A percentile compares a stretch with the other conserved stretches of the same genome.
These are phyloP conservation scores for Haplosporangium gracile DNA, from an alignment of 192 early-diverging fungal species.

Conservation along the genomic window DNA sequence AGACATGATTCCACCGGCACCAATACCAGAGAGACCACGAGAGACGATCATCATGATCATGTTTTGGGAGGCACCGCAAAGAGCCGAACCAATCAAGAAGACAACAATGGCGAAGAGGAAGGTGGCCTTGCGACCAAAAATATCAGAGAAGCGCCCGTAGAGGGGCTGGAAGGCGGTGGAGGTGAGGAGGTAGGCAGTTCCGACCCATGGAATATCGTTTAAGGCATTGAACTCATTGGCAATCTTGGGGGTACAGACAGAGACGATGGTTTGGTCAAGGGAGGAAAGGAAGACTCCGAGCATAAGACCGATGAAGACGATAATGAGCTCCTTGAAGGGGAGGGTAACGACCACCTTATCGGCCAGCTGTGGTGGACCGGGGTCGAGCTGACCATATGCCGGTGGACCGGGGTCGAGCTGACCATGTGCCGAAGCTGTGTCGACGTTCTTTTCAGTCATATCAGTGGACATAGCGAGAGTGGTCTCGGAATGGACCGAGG, in stretches of 20 bases:
- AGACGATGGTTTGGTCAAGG: slow-evolving; percentile 84
- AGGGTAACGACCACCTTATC: slow-evolving; percentile 19
- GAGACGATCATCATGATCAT: slow-evolving; percentile 74
- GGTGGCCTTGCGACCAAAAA: slow-evolving; percentile 79
- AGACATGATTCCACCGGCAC: slow-evolving; percentile 72
- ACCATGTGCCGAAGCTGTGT: not conserved
- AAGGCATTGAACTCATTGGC: slow-evolving; percentile 72
- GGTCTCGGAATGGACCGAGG: slow-evolving; percentile 7
- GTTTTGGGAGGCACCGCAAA: slow-evolving; percentile 71
- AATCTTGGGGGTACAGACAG: slow-evolving; percentile 75
- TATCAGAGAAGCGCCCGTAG: slow-evolving; percentile 79
- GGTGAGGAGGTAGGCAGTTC: slow-evolving; percentile 75
- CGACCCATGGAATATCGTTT: slow-evolving; percentile 70
- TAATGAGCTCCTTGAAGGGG: slow-evolving; percentile 43
- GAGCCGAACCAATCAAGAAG: slow-evolving; percentile 75
- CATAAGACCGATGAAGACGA: slow-evolving; percentile 57
- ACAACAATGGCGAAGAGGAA: slow-evolving; percentile 73
- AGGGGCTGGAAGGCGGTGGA: slow-evolving; percentile 80
- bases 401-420: slow-evolving; percentile 29
- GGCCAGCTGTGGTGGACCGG: slow-evolving; percentile 11
- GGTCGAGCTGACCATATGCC: not conserved
- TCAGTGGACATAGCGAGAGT: not conserved
- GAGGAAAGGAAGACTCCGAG: slow-evolving; percentile 74
- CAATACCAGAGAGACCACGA: slow-evolving; percentile 81
- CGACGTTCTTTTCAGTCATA: not conserved